Evolutionary conservation across 768 basidiomycete species (phyloP).

Genomic region (Sistotremastrum niveocremeum): DNA sequence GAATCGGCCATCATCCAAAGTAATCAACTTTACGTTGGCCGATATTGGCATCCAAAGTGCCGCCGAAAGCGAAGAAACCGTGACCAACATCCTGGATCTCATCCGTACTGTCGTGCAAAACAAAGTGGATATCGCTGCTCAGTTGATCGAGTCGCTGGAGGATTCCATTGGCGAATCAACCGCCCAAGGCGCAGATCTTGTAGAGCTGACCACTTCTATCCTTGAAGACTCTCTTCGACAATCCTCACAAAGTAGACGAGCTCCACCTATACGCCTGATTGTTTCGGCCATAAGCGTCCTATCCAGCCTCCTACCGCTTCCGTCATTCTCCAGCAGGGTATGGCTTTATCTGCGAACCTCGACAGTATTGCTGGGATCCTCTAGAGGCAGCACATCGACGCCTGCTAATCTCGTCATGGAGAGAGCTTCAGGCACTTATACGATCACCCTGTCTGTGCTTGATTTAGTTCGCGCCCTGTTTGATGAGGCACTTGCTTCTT

Average conservation of each 20-base stretch:
- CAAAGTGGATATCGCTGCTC: constrained; percentile 47
- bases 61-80: constrained; percentile 43
- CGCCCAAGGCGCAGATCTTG: constrained; percentile 50
- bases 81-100: constrained; percentile 68
- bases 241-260: constrained; percentile 22
- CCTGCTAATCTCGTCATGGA: constrained; percentile 58
- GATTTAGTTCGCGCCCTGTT: constrained; percentile 66
- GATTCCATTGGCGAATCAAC: constrained; percentile 38
- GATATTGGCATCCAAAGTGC: constrained; percentile 65
- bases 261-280: constrained; percentile 48
- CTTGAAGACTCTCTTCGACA: constrained; percentile 63
- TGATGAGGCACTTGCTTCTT: constrained; percentile 51
- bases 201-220: constrained; percentile 69
- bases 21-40: constrained; percentile 24
- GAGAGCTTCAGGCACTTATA: constrained; percentile 59
- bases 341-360: constrained; percentile 84
- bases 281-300: constrained; percentile 76
- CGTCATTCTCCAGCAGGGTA: constrained; percentile 65
- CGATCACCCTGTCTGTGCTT: constrained; percentile 70
- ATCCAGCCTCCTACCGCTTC: constrained; percentile 59
- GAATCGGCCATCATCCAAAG: constrained; percentile 20
- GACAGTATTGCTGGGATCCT: constrained; percentile 58
- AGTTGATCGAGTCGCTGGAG: constrained; percentile 58
- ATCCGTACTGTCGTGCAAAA: constrained; percentile 64
- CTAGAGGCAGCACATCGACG: constrained; percentile 39